Evolutionary conservation across 1,284 basidiomycete species (phyloP), one percentile per base, ranked within the genome.

Genomic region (Inonotus hispidus): DNA sequence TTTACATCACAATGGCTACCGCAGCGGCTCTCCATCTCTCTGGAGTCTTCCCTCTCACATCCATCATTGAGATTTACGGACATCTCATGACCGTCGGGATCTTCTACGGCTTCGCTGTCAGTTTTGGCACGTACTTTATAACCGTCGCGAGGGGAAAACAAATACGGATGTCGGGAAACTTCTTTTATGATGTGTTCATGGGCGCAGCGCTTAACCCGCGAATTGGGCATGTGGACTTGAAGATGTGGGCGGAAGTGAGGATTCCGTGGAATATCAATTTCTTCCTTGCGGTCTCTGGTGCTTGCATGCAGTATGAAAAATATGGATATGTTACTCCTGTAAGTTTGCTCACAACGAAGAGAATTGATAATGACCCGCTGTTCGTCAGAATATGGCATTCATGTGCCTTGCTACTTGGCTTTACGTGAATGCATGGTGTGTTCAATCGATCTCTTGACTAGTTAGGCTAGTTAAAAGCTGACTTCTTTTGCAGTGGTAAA

Each of bases 161-260:
- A 64, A 87, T 95, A 55, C 84, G 96, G 66, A 96, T 98, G 92
- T 94, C 91, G 16, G 95, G 94, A 57, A 96, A 87, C 77, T 85
- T 92, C 74, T 82, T 95, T 66, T 99, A 97, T 72, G 95, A 97
- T 70, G 88, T 94, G 65, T 96, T 94, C 77, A 98, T 98, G 95
- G 97, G 97, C 53, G 94, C 95, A 41, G 83, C 82, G 58, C 80
- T 99, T 65, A 99, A 98, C 77, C 97, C 97, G 13, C 87, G 96
- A 62, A 83, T 99, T 65, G 94, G 95, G n/a, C 80, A 82, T 38
- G 83, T 99, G 67, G 96, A 98, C 75, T 79, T 99, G 71, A 99
- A 99, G 80, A 98, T 99, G 95, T 99, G 95, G 87, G 93, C 93
- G 27, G 96, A 99, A 74, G 96, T 99, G 61, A 86, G 97, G 56